Conservation (phyloP, 441 rosid genomes). For the Cnidoscolus chayamansa region DNA sequence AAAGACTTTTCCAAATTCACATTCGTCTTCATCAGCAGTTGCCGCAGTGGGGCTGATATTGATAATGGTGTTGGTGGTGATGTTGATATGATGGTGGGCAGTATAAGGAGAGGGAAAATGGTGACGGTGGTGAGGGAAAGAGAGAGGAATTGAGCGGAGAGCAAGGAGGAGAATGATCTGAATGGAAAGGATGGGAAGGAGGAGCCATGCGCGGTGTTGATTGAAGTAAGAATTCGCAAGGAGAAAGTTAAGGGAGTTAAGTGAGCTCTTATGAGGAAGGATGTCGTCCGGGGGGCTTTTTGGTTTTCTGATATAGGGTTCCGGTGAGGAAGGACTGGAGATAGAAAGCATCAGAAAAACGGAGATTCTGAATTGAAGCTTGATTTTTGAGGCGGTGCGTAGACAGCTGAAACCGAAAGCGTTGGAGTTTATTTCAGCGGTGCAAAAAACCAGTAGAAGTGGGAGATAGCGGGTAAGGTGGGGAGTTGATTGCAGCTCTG, state of each 20-base stretch:
- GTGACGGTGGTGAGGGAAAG: conserved; percentile 27
- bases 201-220: conserved; percentile 56
- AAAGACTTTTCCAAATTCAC: conserved; percentile 56
- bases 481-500: conserved; percentile 9
- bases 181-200: conserved; percentile 48
- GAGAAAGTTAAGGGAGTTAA: conserved; percentile 31
- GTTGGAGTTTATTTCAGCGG: not conserved
- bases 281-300: conserved; percentile 33
- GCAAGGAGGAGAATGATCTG: conserved; percentile 58
- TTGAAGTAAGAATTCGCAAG: conserved; percentile 32
- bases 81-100: conserved; percentile 20
- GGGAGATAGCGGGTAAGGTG: conserved; percentile 25
- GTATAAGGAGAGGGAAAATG: conserved; percentile 27
- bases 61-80: conserved; percentile 14
- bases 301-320: conserved; percentile 36
- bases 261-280: conserved; percentile 45
- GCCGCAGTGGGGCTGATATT: conserved; percentile 2
- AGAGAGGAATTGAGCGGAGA: conserved; percentile 50
- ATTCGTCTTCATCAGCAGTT: conserved; percentile 21
- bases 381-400: conserved; percentile 20
- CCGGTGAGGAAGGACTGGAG: conserved; percentile 41
- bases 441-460: conserved; percentile 5
- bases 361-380: not conserved
- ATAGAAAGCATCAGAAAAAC: conserved; percentile 48
- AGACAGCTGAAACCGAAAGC: not conserved